Percentiles rank a stretch among this genome's conserved stretches.
These are phyloP conservation scores for Endocalyx cinctus DNA, from an alignment of 2,329 filamentous ascomycete genomes.

Conservation along the genomic window DNA sequence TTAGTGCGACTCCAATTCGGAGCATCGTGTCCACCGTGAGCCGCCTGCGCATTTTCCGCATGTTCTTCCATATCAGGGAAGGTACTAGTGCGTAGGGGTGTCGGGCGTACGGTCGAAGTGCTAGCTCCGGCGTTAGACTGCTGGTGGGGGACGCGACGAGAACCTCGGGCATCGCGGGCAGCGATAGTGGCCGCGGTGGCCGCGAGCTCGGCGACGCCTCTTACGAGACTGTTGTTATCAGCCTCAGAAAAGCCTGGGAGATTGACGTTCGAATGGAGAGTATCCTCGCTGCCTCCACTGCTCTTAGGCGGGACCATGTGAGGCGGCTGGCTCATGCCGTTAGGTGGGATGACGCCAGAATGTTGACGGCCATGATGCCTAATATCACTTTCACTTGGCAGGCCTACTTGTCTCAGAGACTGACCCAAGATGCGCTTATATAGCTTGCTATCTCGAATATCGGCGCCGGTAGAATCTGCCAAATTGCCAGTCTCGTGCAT, in stretches of 20 bases:
- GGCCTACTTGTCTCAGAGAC: conserved; percentile 77
- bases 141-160: conserved; percentile 34
- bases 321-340: conserved; percentile 49
- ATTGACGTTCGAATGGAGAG: conserved; percentile 39
- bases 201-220: conserved; percentile 88
- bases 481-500: conserved; percentile 33
- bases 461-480: conserved; percentile 49
- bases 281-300: conserved; percentile 37
- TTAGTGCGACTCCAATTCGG: conserved; percentile 95
- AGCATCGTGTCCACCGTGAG: conserved; percentile 83
- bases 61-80: conserved; percentile 44
- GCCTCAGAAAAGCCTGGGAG: conserved; percentile 72
- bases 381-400: conserved; percentile 49
- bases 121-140: conserved; percentile 20
- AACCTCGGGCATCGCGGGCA: conserved; percentile 63
- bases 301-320: conserved; percentile 73
- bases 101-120: conserved; percentile 22
- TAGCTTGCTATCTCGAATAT: conserved; percentile 81
- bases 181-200: conserved; percentile 86
- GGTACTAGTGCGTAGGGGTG: conserved; percentile 31
- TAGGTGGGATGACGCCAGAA: conserved; percentile 27
- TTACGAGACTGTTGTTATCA: conserved; percentile 75
- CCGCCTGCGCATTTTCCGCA: conserved; percentile 35
- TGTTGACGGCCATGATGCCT: conserved; percentile 26
- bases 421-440: conserved; percentile 93